Evolutionary conservation across 495 filamentous ascomycete genomes (phyloP), one percentile per base, ranked within the genome.

Genomic region (Daldinia concentrica): DNA sequence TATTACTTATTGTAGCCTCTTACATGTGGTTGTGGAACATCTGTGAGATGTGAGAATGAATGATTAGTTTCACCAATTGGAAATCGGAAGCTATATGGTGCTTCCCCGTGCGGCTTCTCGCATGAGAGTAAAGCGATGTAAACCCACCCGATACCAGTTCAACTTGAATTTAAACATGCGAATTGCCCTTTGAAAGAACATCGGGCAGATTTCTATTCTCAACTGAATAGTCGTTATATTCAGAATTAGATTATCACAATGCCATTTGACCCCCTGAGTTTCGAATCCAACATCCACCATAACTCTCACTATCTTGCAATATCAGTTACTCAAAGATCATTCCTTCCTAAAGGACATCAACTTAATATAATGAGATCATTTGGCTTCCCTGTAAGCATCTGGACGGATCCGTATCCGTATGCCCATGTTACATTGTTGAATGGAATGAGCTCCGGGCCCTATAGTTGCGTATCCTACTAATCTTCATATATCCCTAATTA

Each of bases 21-120:
- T 30, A n/a, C 26, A 52, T 52, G 12, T 1, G 50, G n/a, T 15
- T 15, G 24, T 52, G 22, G 19, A 52, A 52, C 50, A 9, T 52
- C 15, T 52, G 50, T 54, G 50, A 24, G 14, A 54, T 54, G 4
- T 5, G 50, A 54, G 12, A n/a, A 54, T 15, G 50, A 15, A 54
- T 30, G 9, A 9, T n/a, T 24, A 8, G 50, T 54, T 54, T 17
- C 50, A 54, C 50, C 2, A 12, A n/a, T 30, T 54, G 17, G 50
- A 30, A 54, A 17, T 54, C 14, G 50, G 50, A 54, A 17, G 24
- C 50, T 17, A n/a, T 54, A n/a, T 6, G 7, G 6, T 29, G 50
- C 50, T 27, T 54, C 27, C 50, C 50, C 50, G 50, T 27, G 27
- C 50, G 50, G 50, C 50, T 54, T n/a, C 50, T 54, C 50, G 26